Evolutionary conservation across 257 asterid genomes (phyloP), one percentile per base, ranked within the genome.

Genomic region (Pogostemon cablin): DNA sequence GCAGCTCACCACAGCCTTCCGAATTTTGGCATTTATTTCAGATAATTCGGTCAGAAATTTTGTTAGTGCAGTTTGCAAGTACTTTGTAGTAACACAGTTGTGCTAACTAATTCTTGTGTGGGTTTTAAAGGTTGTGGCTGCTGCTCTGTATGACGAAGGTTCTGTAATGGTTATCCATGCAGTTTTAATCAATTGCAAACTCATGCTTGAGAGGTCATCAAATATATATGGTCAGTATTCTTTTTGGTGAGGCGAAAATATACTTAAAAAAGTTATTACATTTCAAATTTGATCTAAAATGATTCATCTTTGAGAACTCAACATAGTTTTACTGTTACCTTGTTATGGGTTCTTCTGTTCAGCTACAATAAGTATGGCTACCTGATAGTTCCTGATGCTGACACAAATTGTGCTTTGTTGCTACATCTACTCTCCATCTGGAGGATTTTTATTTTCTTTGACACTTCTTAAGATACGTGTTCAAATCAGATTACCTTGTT

Each of bases 161-260:
- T 96, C 96, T 72, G 92, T 91, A 55, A 88, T 91, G 97, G 93
- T 95, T 76, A 68, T 91, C 77, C 99, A 95, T 91, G 99, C 98
- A 41, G 86, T 95, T 75, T 15, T 91, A 62, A 89, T 95, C 78
- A 87, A 89, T 80, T 95, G 99, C 63, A 89, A 83, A 78, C 83
- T 91, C 80, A 88, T 95, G 95, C 93, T 91, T 75, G 98, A 95
- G 83, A 88, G 96, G 84, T 88, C 96, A 44, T 95, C 97, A 72
- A 91, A 88, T 82, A 86, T 81, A 70, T 95, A 86, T 67, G 99
- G 99, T 95, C 53, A 80, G 99, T 85, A 59, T 73, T 71, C 37
- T 49, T 71, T 72, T 64, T 55, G 47, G 42, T 32, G 42, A 15
- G 9, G 35, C 12, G 32, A 25, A 25, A 15, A 11, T 32, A 61